A percentile compares a stretch with the other conserved stretches of the same genome.
phyloP scores from a whole-genome alignment of 148 eudicot species.

The Fagopyrum homotropicum region DNA sequence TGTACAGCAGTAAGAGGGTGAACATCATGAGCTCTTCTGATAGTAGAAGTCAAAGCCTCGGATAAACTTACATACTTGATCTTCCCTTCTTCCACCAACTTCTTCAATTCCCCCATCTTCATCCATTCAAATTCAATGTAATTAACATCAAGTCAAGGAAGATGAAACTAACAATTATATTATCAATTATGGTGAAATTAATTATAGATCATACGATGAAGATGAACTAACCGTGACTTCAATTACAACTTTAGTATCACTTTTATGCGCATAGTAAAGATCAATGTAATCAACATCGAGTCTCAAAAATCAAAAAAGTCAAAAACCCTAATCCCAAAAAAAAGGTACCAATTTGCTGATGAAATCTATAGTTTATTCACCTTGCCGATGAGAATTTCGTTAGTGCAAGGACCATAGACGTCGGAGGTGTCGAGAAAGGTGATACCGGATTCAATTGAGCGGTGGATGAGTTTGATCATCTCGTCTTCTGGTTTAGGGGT shows the following conservation, averaged over 20 bases:
- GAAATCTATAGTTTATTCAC: not conserved
- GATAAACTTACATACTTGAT: slow-evolving; percentile 14
- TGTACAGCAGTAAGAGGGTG: slow-evolving; percentile 18
- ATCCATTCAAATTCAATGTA: too few relatives aligned
- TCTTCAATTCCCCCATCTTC: slow-evolving; percentile 18
- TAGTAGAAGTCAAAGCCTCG: slow-evolving; percentile 14
- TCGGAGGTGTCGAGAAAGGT: slow-evolving; percentile 18
- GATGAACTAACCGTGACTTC: slow-evolving; percentile 14
- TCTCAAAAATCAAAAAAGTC: not conserved
- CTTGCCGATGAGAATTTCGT: slow-evolving; percentile 18
- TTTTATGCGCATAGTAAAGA: slow-evolving; percentile 14
- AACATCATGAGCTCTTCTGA: slow-evolving; percentile 19
- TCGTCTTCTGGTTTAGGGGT: slow-evolving; percentile 13
- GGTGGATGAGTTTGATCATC: slow-evolving; percentile 15
- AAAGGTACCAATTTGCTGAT: not conserved
- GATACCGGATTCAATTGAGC: slow-evolving; percentile 13
- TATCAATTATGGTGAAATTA: too few relatives aligned
- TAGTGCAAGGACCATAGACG: slow-evolving; percentile 11
- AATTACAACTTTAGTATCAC: slow-evolving; percentile 10
- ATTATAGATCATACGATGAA: not conserved
- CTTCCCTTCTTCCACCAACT: slow-evolving; percentile 17
- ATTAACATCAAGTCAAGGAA: too few relatives aligned
- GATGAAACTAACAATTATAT: too few relatives aligned
- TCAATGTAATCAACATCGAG: slow-evolving; percentile 14
- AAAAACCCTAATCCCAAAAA: slow-evolving; percentile 4